A percentile compares a stretch with the other conserved stretches of the same genome.
Conservation (phyloP, 2,329 filamentous ascomycete species). For the Penicillium occitanis region DNA sequence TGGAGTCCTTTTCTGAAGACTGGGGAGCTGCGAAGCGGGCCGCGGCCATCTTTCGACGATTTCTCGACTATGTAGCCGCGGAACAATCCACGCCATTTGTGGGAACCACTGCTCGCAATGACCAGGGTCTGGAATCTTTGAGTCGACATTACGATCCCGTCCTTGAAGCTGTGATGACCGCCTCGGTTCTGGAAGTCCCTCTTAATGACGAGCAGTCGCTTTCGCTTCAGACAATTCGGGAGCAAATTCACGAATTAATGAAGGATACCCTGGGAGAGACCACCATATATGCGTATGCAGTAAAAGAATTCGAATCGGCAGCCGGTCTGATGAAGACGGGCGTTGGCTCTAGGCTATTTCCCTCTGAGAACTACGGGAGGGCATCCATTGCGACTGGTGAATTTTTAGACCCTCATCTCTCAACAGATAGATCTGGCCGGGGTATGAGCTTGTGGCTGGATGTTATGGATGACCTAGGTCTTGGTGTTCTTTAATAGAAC, state of each 20-base stretch:
- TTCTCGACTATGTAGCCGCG: not conserved
- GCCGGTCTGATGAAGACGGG: not conserved
- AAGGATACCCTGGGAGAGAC: conserved; percentile 12
- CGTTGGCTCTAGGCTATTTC: not conserved
- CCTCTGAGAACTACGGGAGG: not conserved
- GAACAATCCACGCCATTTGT: not conserved
- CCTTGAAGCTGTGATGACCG: conserved; percentile 4
- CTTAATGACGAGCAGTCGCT: not conserved
- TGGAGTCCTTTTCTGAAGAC: conserved; percentile 9
- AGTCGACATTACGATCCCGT: conserved; percentile 12
- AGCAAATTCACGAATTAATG: not conserved
- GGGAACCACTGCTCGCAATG: not conserved
- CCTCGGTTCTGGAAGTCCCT: not conserved
- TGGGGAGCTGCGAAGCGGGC: conserved; percentile 13
- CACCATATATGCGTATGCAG: conserved; percentile 13
- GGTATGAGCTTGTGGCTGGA: conserved; percentile 18
- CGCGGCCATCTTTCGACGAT: conserved; percentile 2
- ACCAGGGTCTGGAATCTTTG: not conserved
- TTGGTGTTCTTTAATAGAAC: conserved; percentile 21
- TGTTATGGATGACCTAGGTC: conserved; percentile 21
- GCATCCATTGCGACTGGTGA: not conserved
- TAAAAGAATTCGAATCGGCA: not conserved
- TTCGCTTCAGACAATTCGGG: not conserved
- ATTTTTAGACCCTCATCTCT: not conserved
- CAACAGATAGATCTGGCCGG: not conserved